Percentiles rank a stretch among this genome's conserved stretches.
Conservation (phyloP, 2,329 filamentous ascomycete species). For the Cercospora sp. region DNA sequence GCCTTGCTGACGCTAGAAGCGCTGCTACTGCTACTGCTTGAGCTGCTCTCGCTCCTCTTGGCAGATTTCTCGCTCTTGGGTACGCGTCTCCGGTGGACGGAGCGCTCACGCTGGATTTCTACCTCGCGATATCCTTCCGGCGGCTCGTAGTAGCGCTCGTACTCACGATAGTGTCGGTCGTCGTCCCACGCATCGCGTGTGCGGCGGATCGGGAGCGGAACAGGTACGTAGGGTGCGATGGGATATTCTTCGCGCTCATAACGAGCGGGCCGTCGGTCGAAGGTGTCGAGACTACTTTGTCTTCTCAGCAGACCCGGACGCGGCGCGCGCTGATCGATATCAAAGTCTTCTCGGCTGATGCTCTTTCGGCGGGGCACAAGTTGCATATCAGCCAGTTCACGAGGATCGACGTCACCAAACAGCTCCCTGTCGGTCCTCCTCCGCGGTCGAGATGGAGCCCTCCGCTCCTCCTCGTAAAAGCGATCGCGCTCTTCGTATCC, state of each 20-base stretch:
- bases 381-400: constrained; percentile 53
- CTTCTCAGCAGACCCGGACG: constrained; percentile 72
- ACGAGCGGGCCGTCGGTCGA: constrained; percentile 69
- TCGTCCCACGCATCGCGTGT: constrained; percentile 67
- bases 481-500: constrained; percentile 57
- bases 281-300: constrained; percentile 88
- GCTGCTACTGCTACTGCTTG: constrained; percentile 29
- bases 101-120: constrained; percentile 51
- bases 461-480: constrained; percentile 55
- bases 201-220: constrained; percentile 62
- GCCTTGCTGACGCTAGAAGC: constrained; percentile 27
- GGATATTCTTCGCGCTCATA: constrained; percentile 63
- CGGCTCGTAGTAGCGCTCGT: constrained; percentile 36
- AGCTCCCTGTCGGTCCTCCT: constrained; percentile 47
- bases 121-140: constrained; percentile 53
- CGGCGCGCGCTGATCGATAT: constrained; percentile 52
- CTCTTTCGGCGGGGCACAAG: constrained; percentile 57
- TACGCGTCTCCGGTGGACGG: constrained; percentile 36
- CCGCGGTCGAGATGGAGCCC: constrained; percentile 31
- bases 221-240: constrained; percentile 66
- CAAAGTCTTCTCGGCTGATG: constrained; percentile 54
- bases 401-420: constrained; percentile 50
- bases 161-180: constrained; percentile 47
- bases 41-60: constrained; percentile 23
- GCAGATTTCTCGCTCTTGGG: constrained; percentile 27